Percentiles rank a stretch among this genome's conserved stretches.
phyloP scores from a whole-genome alignment of 106 monocot species.

The Allium fistulosum region DNA sequence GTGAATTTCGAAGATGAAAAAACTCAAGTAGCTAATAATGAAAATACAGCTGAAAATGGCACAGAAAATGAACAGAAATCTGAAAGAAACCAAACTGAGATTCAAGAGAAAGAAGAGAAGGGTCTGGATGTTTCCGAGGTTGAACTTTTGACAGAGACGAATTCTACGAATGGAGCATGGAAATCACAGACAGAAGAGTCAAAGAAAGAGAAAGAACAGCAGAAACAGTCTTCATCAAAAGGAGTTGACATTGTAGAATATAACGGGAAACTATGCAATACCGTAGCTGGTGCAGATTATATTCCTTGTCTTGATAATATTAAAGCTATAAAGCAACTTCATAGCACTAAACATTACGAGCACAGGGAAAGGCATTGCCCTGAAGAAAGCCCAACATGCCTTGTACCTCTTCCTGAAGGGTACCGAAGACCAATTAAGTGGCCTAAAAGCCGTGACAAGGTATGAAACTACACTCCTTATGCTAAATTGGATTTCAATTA shows the following conservation, averaged over 20 bases:
- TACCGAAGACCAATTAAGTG: conserved; percentile 61
- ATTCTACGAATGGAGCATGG: conserved; percentile 40
- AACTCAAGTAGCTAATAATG: not conserved
- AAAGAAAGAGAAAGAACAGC: conserved; percentile 62
- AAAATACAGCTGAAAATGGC: conserved; percentile 26
- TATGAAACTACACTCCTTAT: conserved; percentile 8
- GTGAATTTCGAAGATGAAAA: conserved; percentile 11
- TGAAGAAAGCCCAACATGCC: conserved; percentile 61
- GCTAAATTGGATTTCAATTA: too few relatives aligned
- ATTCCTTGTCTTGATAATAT: conserved; percentile 89
- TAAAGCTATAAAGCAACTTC: conserved; percentile 51
- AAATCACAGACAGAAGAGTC: conserved; percentile 66
- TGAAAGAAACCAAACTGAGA: conserved; percentile 11
- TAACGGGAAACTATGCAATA: conserved; percentile 72
- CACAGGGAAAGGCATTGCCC: conserved; percentile 91
- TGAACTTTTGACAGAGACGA: conserved; percentile 74
- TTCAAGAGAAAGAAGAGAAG: conserved; percentile 35
- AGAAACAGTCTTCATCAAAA: conserved; percentile 20
- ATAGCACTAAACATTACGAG: conserved; percentile 78
- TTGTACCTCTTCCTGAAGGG: conserved; percentile 81
- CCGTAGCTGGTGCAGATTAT: conserved; percentile 60
- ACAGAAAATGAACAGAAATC: conserved; percentile 17
- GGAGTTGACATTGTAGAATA: conserved; percentile 15
- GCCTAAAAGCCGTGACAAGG: conserved; percentile 88
- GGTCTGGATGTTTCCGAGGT: conserved; percentile 55